Evolutionary conservation across 371 early-diverging fungal genomes (phyloP), one percentile per base, ranked within the genome.

Genomic region (Rhizopus microsporus): DNA sequence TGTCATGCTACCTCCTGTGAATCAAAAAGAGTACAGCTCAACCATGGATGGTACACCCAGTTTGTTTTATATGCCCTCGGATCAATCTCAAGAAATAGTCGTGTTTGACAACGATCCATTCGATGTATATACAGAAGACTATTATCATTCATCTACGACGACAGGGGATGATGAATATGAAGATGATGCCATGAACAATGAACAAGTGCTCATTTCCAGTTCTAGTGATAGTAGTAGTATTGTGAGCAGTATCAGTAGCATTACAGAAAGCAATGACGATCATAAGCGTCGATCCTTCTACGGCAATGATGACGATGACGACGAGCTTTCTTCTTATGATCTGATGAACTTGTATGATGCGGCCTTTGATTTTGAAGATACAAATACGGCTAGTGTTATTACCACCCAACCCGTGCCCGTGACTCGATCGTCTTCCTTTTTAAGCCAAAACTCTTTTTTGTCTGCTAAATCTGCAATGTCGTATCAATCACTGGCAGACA

Each of bases 361-460:
- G 6, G 13, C 35, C 34, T 39, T 37, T 29, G 23, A 46, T 7
- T 29, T 46, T 29, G 46, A 46, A 23, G 29, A 17, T 46, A 5
- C 30, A 46, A 5, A 17, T 17, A 5, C 5, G 4, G 15, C 5
- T 9, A 29, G 7, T 5, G 9, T 7, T 7, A 37, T 37, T 2
- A 13, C 38, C 13, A 37, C 10, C 13, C 38, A 37, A 37, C 38
- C 7, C 2, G 8, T 29, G 9, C 46, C 46, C 54, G 50, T 60
- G 59, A 65, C 60, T 43, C 56, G 65, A 32, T 60, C 65, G 7
- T 47, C 48, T 35, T 56, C 65, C 29, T 56, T 59, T 43, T 30
- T 60, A 23, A 65, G 65, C 38, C 60, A 65, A 44, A 57, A 31
- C 32, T 65, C 65, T 15, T 43, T n/a, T 13, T 15, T 43, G n/a